These are phyloP conservation scores for Bolboschoenoplectus hybrid DNA, from an alignment of 202 grass and related monocot genomes.

Conservation along the genomic window DNA sequence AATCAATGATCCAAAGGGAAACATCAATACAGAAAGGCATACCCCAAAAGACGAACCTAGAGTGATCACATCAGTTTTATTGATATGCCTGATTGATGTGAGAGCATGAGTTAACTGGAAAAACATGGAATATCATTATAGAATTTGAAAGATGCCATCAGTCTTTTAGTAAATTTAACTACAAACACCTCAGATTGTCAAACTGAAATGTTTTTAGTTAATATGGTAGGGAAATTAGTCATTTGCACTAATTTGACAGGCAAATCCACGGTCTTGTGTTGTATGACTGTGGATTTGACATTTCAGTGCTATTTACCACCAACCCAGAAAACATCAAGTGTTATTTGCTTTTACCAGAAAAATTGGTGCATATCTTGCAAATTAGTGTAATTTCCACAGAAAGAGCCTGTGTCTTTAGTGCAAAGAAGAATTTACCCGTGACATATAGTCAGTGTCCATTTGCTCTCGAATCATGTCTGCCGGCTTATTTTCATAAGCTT, in stretches of 20 bases:
- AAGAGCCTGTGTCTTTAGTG: background rate
- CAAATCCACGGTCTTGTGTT: background rate
- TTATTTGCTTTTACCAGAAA: background rate
- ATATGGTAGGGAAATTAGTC: too few relatives aligned
- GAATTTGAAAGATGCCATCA: background rate
- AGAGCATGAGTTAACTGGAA: conserved; percentile 83
- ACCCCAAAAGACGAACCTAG: conserved; percentile 96
- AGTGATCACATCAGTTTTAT: conserved; percentile 89
- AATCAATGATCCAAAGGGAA: background rate
- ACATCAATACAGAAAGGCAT: conserved; percentile 41
- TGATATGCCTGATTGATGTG: conserved; percentile 81
- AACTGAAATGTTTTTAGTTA: background rate
- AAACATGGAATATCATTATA: conserved; percentile 39
- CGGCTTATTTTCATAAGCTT: conserved; percentile 97
- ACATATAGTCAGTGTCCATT: conserved; percentile 84
- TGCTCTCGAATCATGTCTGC: conserved; percentile 86
- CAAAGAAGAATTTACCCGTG: conserved; percentile 62
- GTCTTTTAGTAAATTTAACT: background rate
- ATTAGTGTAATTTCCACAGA: background rate
- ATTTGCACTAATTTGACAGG: too few relatives aligned
- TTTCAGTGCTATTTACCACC: background rate
- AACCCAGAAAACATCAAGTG: background rate
- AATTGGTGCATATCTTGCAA: background rate
- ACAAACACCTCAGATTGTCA: background rate
- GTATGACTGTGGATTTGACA: background rate